Base-by-base conservation (phyloP, 352 stramenopile species). In the Peronospora farinosa region DNA sequence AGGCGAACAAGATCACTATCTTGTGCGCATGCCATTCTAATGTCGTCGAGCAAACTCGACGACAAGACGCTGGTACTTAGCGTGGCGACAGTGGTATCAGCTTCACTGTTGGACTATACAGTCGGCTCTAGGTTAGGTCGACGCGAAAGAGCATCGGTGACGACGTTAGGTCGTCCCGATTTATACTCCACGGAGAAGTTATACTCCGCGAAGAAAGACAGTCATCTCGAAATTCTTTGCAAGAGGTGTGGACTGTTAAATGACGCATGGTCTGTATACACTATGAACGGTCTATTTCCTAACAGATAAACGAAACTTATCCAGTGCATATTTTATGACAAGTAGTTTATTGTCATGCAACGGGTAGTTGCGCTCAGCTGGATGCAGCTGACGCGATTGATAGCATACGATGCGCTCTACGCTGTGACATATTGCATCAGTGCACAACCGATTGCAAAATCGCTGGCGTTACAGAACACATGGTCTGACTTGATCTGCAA, bases 171-270 rank as follows among this genome's bases (percentile, higher is more conserved):
- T 35, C 30, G 30, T 35, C 30, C 30, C 5, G 30, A n/a, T 9
- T 35, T 35, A 9, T 35, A 35, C 6, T 35, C 6, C 5, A 35
- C 30, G 30, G 30, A 8, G 30, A 35, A 35, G 30, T 63, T 57
- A 40, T 49, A 63, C 35, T 70, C 57, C 1, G 51, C 27, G 21
- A 67, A 70, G 19, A 68, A 57, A 0, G 47, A 53, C 0, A 71
- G 25, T 46, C 57, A 70, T 2, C 62, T 25, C 11, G 28, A 51
- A 52, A 67, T 65, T 0, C 56, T 16, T 12, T 65, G 41, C 0
- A 40, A 56, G 37, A 17, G 39, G 43, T 23, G 12, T 31, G 43
- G 32, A 17, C 31, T 8, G 40, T 50, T 6, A 32, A 46, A 27
- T 4, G 31, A 37, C 25, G 40, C 23, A n/a, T 47, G 40, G 16